These are phyloP conservation scores for Diospyros lotus DNA, from an alignment of 148 eudicot species.

Conservation along the genomic window DNA sequence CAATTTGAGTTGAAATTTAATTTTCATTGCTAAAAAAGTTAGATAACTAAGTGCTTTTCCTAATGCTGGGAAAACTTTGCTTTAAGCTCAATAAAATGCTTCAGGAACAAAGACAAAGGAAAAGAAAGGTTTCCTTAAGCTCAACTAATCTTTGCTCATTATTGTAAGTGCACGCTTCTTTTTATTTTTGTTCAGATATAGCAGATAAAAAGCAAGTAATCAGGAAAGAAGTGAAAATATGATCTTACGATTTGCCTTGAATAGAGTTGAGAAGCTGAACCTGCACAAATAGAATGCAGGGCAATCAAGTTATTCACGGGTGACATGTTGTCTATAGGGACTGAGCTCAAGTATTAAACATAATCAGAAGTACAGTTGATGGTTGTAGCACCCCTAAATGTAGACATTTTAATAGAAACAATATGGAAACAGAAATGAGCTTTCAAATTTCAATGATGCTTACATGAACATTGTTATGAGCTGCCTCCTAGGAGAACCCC, in stretches of 20 bases:
- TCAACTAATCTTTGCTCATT: neutral
- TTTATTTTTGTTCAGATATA: neutral
- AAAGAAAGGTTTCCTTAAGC: neutral
- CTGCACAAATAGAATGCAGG: conserved; percentile 12
- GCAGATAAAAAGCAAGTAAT: neutral
- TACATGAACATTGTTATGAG: conserved; percentile 28
- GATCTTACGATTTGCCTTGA: conserved; percentile 25
- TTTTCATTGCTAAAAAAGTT: neutral
- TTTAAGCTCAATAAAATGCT: neutral
- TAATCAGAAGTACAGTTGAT: neutral
- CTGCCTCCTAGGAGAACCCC: conserved; percentile 45
- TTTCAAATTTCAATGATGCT: conserved; percentile 6
- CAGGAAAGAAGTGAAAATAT: neutral
- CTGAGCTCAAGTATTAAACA: neutral
- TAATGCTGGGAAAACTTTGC: neutral
- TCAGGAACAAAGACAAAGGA: neutral
- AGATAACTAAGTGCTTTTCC: neutral
- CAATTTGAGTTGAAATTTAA: neutral
- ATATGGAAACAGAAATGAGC: neutral
- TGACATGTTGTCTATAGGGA: neutral
- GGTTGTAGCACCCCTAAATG: neutral
- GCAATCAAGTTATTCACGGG: neutral
- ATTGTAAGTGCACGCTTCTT: neutral
- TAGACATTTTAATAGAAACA: neutral
- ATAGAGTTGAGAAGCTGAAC: conserved; percentile 33